These are phyloP conservation scores for Petrea volubilis DNA, from an alignment of 257 asterid genomes.

Conservation along the genomic window DNA sequence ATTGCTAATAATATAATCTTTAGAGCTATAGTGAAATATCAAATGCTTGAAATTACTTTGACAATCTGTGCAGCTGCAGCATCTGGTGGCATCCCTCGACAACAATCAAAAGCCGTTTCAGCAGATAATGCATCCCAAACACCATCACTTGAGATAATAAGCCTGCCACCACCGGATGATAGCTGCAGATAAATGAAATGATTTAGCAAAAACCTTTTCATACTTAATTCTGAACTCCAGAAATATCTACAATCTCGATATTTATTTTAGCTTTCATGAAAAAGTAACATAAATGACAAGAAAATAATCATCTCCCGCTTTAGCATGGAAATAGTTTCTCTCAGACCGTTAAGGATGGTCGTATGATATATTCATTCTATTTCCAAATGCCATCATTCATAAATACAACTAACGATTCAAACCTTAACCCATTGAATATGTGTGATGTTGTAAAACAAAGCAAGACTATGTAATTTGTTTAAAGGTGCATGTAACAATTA, in stretches of 20 bases:
- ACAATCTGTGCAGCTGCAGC: constrained; percentile 93
- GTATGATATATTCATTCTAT: too few relatives aligned
- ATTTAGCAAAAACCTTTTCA: neutral
- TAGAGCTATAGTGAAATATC: neutral
- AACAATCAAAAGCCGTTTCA: constrained; percentile 83
- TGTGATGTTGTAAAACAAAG: neutral
- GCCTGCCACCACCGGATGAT: constrained; percentile 89
- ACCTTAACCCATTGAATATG: neutral
- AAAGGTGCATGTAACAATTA: too few relatives aligned
- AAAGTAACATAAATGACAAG: constrained; percentile 14
- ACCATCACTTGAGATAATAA: constrained; percentile 91
- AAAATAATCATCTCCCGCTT: neutral
- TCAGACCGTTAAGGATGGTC: too few relatives aligned
- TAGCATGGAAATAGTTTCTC: neutral
- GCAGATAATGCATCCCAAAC: constrained; percentile 98
- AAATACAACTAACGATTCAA: too few relatives aligned
- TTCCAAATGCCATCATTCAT: too few relatives aligned
- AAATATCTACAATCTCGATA: neutral
- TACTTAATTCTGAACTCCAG: neutral
- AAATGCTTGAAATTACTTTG: constrained; percentile 43
- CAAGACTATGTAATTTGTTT: neutral
- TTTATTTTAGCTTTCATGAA: neutral
- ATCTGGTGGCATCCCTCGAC: constrained; percentile 85
- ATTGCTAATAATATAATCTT: neutral
- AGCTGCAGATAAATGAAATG: constrained; percentile 55